phyloP scores from a whole-genome alignment of 2,329 filamentous ascomycete species.

The Claviceps monticola region DNA sequence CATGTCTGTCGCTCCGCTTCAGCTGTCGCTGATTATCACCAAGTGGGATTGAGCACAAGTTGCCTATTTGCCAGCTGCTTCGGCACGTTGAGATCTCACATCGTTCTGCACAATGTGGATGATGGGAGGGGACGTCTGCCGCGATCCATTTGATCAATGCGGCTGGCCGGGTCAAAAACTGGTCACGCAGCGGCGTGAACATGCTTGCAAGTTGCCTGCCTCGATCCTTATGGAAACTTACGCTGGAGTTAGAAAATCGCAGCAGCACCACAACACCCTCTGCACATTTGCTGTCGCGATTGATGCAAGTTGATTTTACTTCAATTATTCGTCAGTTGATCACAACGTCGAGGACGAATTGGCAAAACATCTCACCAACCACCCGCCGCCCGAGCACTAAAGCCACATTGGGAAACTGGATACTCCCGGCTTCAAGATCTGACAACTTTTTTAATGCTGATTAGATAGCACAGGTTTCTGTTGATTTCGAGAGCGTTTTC shows the following conservation, averaged over 20 bases:
- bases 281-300: background rate
- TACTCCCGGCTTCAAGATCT: background rate
- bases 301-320: background rate
- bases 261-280: background rate
- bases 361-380: background rate
- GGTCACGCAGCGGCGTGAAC: background rate
- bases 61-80: background rate
- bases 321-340: background rate
- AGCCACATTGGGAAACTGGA: background rate
- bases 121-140: background rate
- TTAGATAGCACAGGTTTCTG: constrained; percentile 20
- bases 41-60: background rate
- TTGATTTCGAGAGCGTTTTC: constrained; percentile 27
- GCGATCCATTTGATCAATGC: background rate
- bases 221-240: background rate
- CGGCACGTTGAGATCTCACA: background rate
- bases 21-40: background rate
- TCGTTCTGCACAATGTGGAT: background rate
- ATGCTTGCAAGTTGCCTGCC: background rate
- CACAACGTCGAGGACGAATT: background rate
- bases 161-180: background rate
- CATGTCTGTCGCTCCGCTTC: background rate
- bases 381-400: background rate
- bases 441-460: constrained; percentile 11
- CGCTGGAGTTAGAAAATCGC: background rate